Conservation (phyloP, 371 early-diverging fungal species). For the Cokeromyces recurvatus region DNA sequence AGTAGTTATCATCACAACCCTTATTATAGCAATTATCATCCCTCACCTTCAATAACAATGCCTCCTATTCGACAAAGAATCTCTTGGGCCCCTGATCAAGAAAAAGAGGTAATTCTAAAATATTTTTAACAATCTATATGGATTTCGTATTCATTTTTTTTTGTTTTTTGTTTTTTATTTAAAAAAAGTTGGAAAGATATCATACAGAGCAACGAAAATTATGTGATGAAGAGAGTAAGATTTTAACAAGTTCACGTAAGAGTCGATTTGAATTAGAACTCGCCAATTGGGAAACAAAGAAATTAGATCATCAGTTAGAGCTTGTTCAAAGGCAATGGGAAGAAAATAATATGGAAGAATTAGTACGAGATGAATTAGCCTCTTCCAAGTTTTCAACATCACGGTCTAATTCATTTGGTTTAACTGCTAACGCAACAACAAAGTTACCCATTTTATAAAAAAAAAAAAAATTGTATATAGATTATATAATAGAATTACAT, state of each 20-base stretch:
- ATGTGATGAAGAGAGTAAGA: slow-evolving; percentile 39
- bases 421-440: too few relatives aligned
- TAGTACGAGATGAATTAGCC: too few relatives aligned
- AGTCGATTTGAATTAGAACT: slow-evolving; percentile 47
- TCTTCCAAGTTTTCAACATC: too few relatives aligned
- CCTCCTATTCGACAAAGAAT: slow-evolving; percentile 23
- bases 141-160: neutral
- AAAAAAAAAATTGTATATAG: too few relatives aligned
- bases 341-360: slow-evolving; percentile 39
- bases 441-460: too few relatives aligned
- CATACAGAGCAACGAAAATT: slow-evolving; percentile 27
- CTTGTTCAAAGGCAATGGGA: slow-evolving; percentile 50
- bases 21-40: slow-evolving; percentile 8
- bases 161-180: too few relatives aligned
- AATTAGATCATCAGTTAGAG: slow-evolving; percentile 48
- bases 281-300: slow-evolving; percentile 53
- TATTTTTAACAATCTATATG: neutral
- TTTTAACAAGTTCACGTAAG: slow-evolving; percentile 34
- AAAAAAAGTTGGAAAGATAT: slow-evolving; percentile 43
- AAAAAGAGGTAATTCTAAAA: slow-evolving; percentile 33
- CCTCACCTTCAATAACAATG: slow-evolving; percentile 5
- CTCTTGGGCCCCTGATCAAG: slow-evolving; percentile 40
- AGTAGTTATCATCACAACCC: slow-evolving; percentile 3
- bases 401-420: too few relatives aligned
- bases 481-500: too few relatives aligned